These are phyloP conservation scores for Sophora flavescens DNA, from an alignment of 306 rosid genomes.

Conservation along the genomic window DNA sequence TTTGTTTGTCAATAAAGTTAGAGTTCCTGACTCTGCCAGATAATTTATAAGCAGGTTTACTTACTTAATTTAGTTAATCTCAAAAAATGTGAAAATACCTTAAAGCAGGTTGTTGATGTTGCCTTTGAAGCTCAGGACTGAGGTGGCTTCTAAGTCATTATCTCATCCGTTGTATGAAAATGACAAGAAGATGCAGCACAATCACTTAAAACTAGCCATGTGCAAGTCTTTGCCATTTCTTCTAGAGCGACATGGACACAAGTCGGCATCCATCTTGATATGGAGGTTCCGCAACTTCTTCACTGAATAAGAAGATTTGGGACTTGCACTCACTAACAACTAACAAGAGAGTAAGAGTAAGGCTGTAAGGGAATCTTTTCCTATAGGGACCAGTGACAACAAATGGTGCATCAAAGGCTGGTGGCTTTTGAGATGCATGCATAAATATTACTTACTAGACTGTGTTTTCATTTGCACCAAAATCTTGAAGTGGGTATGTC, in stretches of 20 bases:
- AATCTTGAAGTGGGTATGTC: constrained; percentile 33
- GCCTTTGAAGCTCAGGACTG: not conserved
- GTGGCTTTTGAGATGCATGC: constrained; percentile 43
- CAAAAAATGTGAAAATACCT: constrained; percentile 24
- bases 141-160: constrained; percentile 1
- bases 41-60: constrained; percentile 13
- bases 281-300: constrained; percentile 29
- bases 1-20: constrained; percentile 26
- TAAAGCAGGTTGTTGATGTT: not conserved
- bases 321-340: constrained; percentile 36
- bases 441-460: constrained; percentile 41
- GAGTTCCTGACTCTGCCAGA: not conserved
- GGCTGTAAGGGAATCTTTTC: constrained; percentile 49
- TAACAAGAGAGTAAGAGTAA: not conserved
- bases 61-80: constrained; percentile 2
- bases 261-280: not conserved
- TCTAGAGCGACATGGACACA: constrained; percentile 1
- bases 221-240: constrained; percentile 34
- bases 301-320: constrained; percentile 36
- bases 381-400: constrained; percentile 44
- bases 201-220: constrained; percentile 39
- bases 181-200: constrained; percentile 16
- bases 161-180: constrained; percentile 42
- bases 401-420: constrained; percentile 35
- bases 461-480: constrained; percentile 39